Evolutionary conservation across 179 eudicot genomes (phyloP).

Genomic region (Sideroxylon spinosum): DNA sequence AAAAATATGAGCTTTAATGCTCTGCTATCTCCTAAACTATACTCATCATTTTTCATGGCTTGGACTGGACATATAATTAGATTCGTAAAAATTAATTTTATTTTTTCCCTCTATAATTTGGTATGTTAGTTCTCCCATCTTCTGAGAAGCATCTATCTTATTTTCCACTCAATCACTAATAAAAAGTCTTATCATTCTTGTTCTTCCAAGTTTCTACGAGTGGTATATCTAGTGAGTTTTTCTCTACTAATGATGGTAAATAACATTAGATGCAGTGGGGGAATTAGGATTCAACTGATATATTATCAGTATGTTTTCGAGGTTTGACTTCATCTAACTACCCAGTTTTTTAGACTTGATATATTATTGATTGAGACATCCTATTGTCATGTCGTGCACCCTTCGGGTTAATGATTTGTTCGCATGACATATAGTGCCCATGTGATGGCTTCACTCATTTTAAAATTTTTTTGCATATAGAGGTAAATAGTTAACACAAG

Average conservation of each 20-base stretch:
- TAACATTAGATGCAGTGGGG: not conserved
- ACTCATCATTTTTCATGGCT: not conserved
- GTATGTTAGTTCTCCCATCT: not conserved
- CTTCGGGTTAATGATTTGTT: not conserved
- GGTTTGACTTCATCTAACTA: not conserved
- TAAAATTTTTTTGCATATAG: not conserved
- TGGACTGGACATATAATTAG: not conserved
- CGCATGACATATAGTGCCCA: not conserved
- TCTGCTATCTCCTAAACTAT: not conserved
- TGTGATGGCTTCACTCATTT: not conserved
- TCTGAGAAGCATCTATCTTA: not conserved
- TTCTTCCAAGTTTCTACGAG: not conserved
- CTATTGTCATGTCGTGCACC: not conserved
- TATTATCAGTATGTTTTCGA: not conserved
- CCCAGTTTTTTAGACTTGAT: not conserved
- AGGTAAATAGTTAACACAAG: not conserved
- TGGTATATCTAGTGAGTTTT: too few relatives aligned
- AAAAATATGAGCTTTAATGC: not conserved
- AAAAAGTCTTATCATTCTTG: not conserved
- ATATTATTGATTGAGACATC: not conserved
- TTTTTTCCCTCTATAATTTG: not conserved
- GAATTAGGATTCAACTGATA: not conserved
- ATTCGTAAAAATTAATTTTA: not conserved
- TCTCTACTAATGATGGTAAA: too few relatives aligned
- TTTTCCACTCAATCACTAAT: not conserved